Evolutionary conservation across 352 stramenopile species (phyloP), one percentile per base, ranked within the genome.

Genomic region (Globisporangium acanthophoron): DNA sequence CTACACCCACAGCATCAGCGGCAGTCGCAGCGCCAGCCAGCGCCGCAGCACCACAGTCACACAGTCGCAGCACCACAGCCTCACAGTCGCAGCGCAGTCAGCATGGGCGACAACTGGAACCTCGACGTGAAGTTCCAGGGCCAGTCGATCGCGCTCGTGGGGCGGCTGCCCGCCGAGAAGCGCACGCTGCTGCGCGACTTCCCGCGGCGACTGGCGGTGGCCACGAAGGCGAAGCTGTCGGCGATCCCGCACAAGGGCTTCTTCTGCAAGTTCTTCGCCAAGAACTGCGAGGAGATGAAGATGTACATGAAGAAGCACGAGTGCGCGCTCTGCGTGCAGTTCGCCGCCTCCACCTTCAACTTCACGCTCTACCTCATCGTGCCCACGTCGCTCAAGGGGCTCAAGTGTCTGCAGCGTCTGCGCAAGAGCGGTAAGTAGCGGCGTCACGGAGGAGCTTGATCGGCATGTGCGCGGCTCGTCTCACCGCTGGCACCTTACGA

Each of bases 231-330:
- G 51, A 94, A 92, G 62, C 69, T 92, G 46, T 61, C 75, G 5
- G 83, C 85, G 31, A 88, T 94, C 57, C 85, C 85, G n/a, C 83
- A 79, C 37, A 91, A 90, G 54, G 84, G 85, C 7, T 92, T 94
- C 60, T 94, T 94, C 65, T 94, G 85, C 69, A 94, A 94, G 70
- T 94, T 94, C 66, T 80, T 90, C 37, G 80, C 81, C 41, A 94
- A 94, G 61, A 80, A 92, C 64, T 74, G 76, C 56, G 79, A 90
- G 49, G 83, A 94, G 47, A 85, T 94, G 69, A 90, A 92, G 49
- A 71, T 86, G 16, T 94, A 94, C 75, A 92, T 94, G 82, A 87
- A 87, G 62, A 87, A 89, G 60, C 77, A 94, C 69, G 79, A 87
- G 64, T 92, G 84, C 58, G 77, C 85, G 43, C 70, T 92, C 20